Percentiles rank a stretch among this genome's conserved stretches.
Conservation (phyloP, 2,329 filamentous ascomycete genomes). For the Xylaria sp. region DNA sequence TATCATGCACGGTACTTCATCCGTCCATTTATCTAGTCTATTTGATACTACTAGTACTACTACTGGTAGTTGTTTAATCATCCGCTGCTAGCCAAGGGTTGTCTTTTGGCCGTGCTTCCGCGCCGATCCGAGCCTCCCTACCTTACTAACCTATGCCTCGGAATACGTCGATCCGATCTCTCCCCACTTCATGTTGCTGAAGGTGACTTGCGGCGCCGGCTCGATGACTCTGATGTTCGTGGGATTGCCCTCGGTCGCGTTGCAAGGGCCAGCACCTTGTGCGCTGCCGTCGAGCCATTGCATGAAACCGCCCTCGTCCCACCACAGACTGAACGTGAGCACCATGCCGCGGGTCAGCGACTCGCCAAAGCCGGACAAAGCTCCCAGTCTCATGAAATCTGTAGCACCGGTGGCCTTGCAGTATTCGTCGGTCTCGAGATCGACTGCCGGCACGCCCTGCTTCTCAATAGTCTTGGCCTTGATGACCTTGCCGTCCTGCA, state of each 20-base stretch:
- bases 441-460: conserved; percentile 41
- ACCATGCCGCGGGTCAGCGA: conserved; percentile 54
- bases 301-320: conserved; percentile 56
- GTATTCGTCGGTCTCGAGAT: conserved; percentile 42
- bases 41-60: too few relatives aligned
- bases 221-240: conserved; percentile 49
- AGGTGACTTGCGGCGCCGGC: conserved; percentile 56
- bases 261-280: conserved; percentile 56
- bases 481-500: conserved; percentile 45
- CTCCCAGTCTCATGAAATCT: conserved; percentile 46
- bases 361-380: conserved; percentile 50
- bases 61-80: not conserved
- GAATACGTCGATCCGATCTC: conserved; percentile 57
- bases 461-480: conserved; percentile 41
- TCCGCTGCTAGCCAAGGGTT: not conserved
- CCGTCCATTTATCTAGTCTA: not conserved
- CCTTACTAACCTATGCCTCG: conserved; percentile 11
- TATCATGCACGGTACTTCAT: not conserved
- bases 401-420: conserved; percentile 43
- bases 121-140: not conserved
- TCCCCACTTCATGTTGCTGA: conserved; percentile 62
- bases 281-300: conserved; percentile 59
- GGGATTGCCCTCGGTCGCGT: conserved; percentile 53
- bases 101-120: not conserved
- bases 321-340: conserved; percentile 58